Evolutionary conservation across 352 stramenopile genomes (phyloP).

Genomic region (Globisporangium viniferum): DNA sequence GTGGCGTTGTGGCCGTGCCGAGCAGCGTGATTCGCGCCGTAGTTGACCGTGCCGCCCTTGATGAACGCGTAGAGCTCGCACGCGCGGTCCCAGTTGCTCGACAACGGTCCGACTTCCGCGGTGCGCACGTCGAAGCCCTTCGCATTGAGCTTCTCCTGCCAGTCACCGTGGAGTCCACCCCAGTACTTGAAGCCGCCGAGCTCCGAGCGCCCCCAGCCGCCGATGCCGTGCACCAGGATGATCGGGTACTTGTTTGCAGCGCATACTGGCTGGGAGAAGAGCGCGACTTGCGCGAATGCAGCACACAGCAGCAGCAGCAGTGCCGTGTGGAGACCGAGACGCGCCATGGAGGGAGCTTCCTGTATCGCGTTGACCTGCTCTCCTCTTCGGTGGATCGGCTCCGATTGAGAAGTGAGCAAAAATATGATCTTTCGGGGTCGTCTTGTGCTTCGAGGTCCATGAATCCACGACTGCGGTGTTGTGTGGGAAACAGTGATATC

Average conservation of each 20-base stretch:
- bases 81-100: constrained; percentile 47
- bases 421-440: too few relatives aligned
- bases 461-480: too few relatives aligned
- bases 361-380: too few relatives aligned
- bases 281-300: background rate
- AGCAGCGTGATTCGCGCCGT: constrained; percentile 31
- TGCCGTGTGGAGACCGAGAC: too few relatives aligned
- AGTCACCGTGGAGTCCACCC: constrained; percentile 32
- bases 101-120: constrained; percentile 29
- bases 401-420: too few relatives aligned
- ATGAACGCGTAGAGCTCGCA: constrained; percentile 50
- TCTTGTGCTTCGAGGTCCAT: too few relatives aligned
- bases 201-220: constrained; percentile 32
- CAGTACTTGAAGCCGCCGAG: constrained; percentile 35
- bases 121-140: constrained; percentile 31
- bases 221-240: constrained; percentile 37
- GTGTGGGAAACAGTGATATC: too few relatives aligned
- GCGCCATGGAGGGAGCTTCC: too few relatives aligned
- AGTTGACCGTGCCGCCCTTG: constrained; percentile 39
- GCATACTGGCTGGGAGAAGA: too few relatives aligned
- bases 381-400: too few relatives aligned
- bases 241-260: constrained; percentile 25
- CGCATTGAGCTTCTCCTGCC: constrained; percentile 25
- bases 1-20: constrained; percentile 24
- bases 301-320: background rate